Evolutionary conservation across 208 protist genomes (phyloP).

Genomic region (Acanthamoeba polyphaga): DNA sequence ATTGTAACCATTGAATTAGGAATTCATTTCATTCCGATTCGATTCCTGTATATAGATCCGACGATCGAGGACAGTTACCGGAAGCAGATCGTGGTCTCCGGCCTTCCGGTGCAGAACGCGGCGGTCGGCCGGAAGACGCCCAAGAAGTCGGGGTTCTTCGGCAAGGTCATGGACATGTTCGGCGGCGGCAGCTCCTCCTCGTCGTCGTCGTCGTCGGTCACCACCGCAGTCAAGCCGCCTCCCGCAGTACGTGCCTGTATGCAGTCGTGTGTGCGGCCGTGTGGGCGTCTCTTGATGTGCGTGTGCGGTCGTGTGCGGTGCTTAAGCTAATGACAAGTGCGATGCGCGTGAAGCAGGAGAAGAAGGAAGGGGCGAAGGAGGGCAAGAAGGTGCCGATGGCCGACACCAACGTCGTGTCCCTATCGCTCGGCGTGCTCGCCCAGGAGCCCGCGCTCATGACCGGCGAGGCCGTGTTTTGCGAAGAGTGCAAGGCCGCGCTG

Average conservation of each 20-base stretch:
- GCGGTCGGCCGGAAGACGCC: background rate
- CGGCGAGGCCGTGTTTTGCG: slow-evolving; percentile 54
- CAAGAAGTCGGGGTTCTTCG: slow-evolving; percentile 7
- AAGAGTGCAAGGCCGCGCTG: background rate
- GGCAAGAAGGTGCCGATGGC: slow-evolving; percentile 26
- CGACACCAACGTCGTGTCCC: slow-evolving; percentile 18
- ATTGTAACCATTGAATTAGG: background rate
- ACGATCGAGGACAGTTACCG: slow-evolving; percentile 37
- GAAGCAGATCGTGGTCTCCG: slow-evolving; percentile 48
- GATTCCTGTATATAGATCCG: background rate
- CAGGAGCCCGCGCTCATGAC: slow-evolving; percentile 21
- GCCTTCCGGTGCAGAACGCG: background rate
- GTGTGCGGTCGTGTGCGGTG: background rate
- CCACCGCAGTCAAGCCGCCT: background rate
- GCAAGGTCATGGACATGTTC: slow-evolving; percentile 17
- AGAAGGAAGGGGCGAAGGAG: background rate
- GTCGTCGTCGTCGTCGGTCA: background rate
- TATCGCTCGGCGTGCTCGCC: slow-evolving; percentile 28
- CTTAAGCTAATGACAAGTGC: background rate
- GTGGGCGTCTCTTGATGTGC: background rate
- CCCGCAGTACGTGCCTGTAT: background rate
- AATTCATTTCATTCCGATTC: background rate
- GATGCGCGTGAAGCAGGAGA: background rate
- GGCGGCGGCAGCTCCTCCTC: background rate
- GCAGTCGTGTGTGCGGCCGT: background rate